phyloP scores from a whole-genome alignment of 768 basidiomycete genomes.

The Termitomyces sp. region DNA sequence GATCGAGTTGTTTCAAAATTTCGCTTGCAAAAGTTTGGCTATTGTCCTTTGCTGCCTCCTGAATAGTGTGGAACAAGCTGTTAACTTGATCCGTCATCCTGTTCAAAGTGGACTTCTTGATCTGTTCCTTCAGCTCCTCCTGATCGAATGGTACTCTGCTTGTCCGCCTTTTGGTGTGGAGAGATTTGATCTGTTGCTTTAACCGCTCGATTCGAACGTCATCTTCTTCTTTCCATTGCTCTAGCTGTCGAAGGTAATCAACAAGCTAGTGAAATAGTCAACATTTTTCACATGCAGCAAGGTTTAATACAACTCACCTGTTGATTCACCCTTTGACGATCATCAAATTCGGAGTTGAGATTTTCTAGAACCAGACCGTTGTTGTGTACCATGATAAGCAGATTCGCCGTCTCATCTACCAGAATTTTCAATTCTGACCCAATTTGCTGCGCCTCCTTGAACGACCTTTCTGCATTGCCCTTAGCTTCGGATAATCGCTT shows the following conservation, averaged over 20 bases:
- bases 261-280: background rate
- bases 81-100: conserved; percentile 20
- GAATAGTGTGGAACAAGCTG: conserved; percentile 19
- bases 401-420: background rate
- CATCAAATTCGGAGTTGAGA: conserved; percentile 5
- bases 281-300: background rate
- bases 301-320: background rate
- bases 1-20: conserved; percentile 23
- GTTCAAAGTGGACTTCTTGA: conserved; percentile 10
- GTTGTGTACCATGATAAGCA: background rate
- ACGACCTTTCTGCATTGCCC: background rate
- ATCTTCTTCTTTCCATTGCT: conserved; percentile 18
- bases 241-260: conserved; percentile 9
- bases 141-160: conserved; percentile 11
- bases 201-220: conserved; percentile 17
- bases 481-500: background rate
- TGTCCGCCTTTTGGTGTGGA: conserved; percentile 14
- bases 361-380: background rate
- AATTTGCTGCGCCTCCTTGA: background rate
- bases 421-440: conserved; percentile 3
- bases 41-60: conserved; percentile 17
- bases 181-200: conserved; percentile 18
- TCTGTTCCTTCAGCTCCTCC: conserved; percentile 16
- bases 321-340: background rate
- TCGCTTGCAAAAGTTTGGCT: conserved; percentile 19